These are phyloP conservation scores for Ilex paraguariensis DNA, from an alignment of 305 asterid species.

Conservation along the genomic window DNA sequence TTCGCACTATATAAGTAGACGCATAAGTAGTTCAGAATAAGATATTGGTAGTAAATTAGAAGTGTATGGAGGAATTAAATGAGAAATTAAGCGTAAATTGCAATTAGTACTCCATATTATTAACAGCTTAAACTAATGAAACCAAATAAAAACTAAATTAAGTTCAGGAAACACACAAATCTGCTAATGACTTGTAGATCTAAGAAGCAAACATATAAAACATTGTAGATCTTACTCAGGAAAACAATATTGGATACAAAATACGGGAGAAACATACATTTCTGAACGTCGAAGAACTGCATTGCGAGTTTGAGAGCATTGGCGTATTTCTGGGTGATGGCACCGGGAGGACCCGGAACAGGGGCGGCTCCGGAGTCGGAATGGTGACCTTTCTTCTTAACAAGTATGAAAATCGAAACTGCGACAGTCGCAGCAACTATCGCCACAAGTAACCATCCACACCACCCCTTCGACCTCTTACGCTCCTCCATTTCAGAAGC, in stretches of 20 bases:
- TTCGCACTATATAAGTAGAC: too few relatives aligned
- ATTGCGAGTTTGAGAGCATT: conserved; percentile 64
- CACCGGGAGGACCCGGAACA: conserved; percentile 63
- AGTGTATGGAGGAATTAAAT: too few relatives aligned
- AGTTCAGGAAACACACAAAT: not conserved
- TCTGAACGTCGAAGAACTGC: conserved; percentile 81
- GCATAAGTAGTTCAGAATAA: too few relatives aligned
- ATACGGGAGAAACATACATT: conserved; percentile 32
- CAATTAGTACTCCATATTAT: too few relatives aligned
- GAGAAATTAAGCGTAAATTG: too few relatives aligned
- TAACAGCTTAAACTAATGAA: too few relatives aligned
- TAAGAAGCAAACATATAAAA: not conserved
- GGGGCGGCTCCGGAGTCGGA: conserved; percentile 45
- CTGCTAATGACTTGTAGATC: not conserved
- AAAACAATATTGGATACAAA: not conserved
- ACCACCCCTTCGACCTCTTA: conserved; percentile 44
- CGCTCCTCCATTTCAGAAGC: conserved; percentile 44
- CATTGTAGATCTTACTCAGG: not conserved
- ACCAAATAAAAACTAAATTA: not conserved
- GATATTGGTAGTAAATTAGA: too few relatives aligned
- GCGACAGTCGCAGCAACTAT: conserved; percentile 26
- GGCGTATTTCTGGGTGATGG: conserved; percentile 44
- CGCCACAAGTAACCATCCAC: conserved; percentile 44
- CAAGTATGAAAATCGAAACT: conserved; percentile 23
- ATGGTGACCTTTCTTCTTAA: conserved; percentile 31